Evolutionary conservation across 83 land plant genomes (phyloP).

Genomic region (Larix sibirica): DNA sequence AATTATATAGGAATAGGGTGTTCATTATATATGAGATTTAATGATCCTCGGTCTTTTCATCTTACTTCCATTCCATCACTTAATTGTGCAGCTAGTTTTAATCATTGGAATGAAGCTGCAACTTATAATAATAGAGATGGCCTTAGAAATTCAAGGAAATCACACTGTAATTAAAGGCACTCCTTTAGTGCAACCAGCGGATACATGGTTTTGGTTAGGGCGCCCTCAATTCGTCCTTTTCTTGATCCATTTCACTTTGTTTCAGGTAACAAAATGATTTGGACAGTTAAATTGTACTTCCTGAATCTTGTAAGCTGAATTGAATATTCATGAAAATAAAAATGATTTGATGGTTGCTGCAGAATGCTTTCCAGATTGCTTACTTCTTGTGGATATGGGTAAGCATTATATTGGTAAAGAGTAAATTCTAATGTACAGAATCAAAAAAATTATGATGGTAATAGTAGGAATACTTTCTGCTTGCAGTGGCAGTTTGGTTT

Average conservation of each 20-base stretch:
- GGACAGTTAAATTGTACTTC: too few relatives aligned
- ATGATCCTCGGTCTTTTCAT: background rate
- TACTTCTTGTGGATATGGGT: conserved; percentile 57
- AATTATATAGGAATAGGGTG: too few relatives aligned
- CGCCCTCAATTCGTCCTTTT: conserved; percentile 51
- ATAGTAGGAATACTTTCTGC: background rate
- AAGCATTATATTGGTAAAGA: conserved; percentile 16
- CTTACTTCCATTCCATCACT: background rate
- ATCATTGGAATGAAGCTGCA: conserved; percentile 64
- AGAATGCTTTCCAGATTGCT: conserved; percentile 74
- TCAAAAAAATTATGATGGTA: too few relatives aligned
- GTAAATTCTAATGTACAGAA: too few relatives aligned
- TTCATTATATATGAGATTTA: too few relatives aligned
- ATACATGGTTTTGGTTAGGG: conserved; percentile 68
- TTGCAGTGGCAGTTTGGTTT: background rate
- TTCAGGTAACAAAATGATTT: conserved; percentile 12
- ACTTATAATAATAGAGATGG: conserved; percentile 62
- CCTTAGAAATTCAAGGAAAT: conserved; percentile 33
- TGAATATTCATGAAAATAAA: too few relatives aligned
- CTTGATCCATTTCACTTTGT: conserved; percentile 61
- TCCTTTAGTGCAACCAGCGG: conserved; percentile 50
- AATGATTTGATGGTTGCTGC: too few relatives aligned
- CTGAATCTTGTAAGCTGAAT: too few relatives aligned
- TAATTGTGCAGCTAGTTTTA: conserved; percentile 43
- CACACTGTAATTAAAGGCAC: conserved; percentile 50